Evolutionary conservation across 2,329 filamentous ascomycete species (phyloP).

Genomic region (Clathrospora elynae): DNA sequence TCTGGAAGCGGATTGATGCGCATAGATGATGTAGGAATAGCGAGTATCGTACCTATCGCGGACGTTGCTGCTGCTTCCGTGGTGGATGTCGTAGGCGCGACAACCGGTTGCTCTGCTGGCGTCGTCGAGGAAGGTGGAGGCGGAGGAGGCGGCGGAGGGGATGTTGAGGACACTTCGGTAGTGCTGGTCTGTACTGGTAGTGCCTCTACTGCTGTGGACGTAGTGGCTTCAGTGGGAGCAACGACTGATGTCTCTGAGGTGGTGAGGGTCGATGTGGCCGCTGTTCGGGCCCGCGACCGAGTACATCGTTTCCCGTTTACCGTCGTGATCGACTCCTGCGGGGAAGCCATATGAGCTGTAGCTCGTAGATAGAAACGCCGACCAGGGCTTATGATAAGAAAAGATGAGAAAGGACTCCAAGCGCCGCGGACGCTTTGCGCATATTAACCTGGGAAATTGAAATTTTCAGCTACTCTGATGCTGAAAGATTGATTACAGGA

Average conservation of each 20-base stretch:
- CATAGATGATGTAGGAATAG: conserved; percentile 34
- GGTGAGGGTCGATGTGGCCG: conserved; percentile 30
- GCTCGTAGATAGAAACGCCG: conserved; percentile 41
- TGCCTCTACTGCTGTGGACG: conserved; percentile 27
- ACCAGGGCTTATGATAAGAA: conserved; percentile 37
- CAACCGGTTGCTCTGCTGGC: conserved; percentile 17
- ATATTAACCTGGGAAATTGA: conserved; percentile 44
- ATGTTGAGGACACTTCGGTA: conserved; percentile 17
- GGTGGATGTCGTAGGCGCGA: conserved; percentile 30
- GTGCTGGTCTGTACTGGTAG: conserved; percentile 32
- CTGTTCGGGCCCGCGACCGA: conserved; percentile 44
- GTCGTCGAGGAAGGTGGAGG: conserved; percentile 22
- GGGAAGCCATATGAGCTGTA: conserved; percentile 47
- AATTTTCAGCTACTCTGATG: conserved; percentile 30
- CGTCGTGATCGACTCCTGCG: conserved; percentile 45
- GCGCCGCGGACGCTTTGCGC: conserved; percentile 43
- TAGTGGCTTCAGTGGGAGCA: conserved; percentile 27
- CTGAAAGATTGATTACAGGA: conserved; percentile 31
- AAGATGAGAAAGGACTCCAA: conserved; percentile 36
- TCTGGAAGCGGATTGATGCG: conserved; percentile 28
- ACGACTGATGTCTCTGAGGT: conserved; percentile 21
- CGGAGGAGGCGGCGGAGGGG: conserved; percentile 21
- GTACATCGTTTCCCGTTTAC: conserved; percentile 49
- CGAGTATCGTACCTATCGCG: conserved; percentile 43
- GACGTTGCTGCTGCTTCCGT: conserved; percentile 37